phyloP scores from a whole-genome alignment of 805 yeast genomes.

The Saccharomycopsis olivae region DNA sequence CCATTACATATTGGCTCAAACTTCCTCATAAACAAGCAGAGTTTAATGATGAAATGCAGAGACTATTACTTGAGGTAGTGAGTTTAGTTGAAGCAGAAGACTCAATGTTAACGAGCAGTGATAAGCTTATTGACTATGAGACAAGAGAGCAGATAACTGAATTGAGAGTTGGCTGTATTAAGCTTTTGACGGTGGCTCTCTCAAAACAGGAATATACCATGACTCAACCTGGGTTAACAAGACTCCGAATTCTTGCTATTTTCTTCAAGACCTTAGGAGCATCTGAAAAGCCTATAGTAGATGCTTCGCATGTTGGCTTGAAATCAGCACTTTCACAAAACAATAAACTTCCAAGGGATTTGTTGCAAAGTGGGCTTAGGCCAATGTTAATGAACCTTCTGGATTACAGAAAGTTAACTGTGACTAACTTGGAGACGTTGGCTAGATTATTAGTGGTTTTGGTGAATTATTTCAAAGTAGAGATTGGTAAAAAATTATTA shows the following conservation, averaged over 20 bases:
- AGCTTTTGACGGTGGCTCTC: conserved; percentile 69
- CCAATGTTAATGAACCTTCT: conserved; percentile 94
- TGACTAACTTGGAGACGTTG: conserved; percentile 82
- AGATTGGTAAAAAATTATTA: conserved; percentile 83
- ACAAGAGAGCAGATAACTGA: conserved; percentile 84
- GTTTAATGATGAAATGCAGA: conserved; percentile 79
- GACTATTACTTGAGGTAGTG: conserved; percentile 80
- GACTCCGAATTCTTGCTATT: conserved; percentile 82
- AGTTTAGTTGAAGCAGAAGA: conserved; percentile 97
- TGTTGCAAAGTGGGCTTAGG: conserved; percentile 87
- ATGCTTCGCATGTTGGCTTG: conserved; percentile 87
- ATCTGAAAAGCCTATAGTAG: conserved; percentile 74
- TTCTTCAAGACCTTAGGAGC: conserved; percentile 89
- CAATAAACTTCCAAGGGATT: conserved; percentile 83
- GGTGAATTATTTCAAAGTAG: conserved; percentile 91
- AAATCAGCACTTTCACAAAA: conserved; percentile 76
- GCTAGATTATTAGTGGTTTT: conserved; percentile 77
- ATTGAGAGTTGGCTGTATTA: conserved; percentile 82
- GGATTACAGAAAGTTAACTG: conserved; percentile 84
- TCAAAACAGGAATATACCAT: conserved; percentile 75
- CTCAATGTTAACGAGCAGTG: conserved; percentile 83
- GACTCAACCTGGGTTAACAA: conserved; percentile 56
- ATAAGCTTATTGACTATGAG: conserved; percentile 73
- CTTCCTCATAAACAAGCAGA: conserved; percentile 72
- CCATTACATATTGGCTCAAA: conserved; percentile 82